These are phyloP conservation scores for Pseudocercospora cruenta DNA, from an alignment of 2,329 filamentous ascomycete species.

Conservation along the genomic window DNA sequence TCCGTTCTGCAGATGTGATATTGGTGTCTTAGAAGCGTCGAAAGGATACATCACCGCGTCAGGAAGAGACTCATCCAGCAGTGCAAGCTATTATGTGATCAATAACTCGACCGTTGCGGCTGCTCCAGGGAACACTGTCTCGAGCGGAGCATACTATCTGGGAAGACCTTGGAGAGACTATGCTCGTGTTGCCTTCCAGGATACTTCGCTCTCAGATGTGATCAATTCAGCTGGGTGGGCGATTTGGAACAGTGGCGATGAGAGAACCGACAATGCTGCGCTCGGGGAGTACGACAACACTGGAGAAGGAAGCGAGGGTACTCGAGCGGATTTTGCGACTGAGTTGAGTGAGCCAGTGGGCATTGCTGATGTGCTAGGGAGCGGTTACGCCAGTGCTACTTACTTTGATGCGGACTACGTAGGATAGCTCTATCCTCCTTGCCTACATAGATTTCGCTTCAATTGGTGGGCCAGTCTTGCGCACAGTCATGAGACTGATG, in stretches of 20 bases:
- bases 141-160: conserved; percentile 51
- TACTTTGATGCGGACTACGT: conserved; percentile 52
- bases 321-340: conserved; percentile 55
- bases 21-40: conserved; percentile 49
- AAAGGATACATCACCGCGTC: conserved; percentile 51
- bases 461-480: no score
- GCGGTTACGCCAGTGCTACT: conserved; percentile 39
- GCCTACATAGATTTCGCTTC: not conserved
- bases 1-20: conserved; percentile 40
- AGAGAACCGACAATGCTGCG: conserved; percentile 56
- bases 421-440: not conserved
- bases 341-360: conserved; percentile 46
- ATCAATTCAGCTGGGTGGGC: conserved; percentile 65
- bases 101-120: conserved; percentile 55
- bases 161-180: conserved; percentile 59
- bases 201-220: conserved; percentile 56
- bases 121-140: conserved; percentile 44
- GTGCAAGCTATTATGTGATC: conserved; percentile 58
- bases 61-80: conserved; percentile 46
- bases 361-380: conserved; percentile 53
- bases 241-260: conserved; percentile 55
- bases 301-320: conserved; percentile 59
- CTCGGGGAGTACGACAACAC: conserved; percentile 65
- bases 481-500: not conserved
- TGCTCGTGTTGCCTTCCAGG: conserved; percentile 57